Conservation (phyloP, 1,284 basidiomycete genomes). For the Ustilago esculenta region DNA sequence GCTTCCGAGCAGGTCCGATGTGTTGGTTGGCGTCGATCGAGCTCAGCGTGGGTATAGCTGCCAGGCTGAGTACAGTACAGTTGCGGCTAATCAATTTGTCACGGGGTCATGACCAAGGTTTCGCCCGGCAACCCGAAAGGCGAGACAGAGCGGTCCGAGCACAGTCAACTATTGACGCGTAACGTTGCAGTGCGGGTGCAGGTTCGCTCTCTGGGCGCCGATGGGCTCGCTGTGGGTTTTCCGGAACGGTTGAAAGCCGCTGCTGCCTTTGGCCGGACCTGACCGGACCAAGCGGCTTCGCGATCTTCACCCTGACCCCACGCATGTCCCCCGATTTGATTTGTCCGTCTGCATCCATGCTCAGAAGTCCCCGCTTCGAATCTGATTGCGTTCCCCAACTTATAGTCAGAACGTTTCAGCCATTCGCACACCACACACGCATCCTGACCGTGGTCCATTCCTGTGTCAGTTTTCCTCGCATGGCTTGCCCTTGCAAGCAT, state of each 20-base stretch:
- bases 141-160: constrained; percentile 19
- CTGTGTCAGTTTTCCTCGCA: too few relatives aligned
- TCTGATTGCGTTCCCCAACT: too few relatives aligned
- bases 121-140: constrained; percentile 2
- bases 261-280: constrained; percentile 14
- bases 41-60: not conserved
- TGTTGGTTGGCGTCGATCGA: constrained; percentile 5
- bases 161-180: constrained; percentile 7
- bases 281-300: constrained; percentile 29
- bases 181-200: too few relatives aligned
- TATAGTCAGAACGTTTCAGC: too few relatives aligned
- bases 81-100: constrained; percentile 25
- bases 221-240: constrained; percentile 38
- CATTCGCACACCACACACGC: too few relatives aligned
- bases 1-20: constrained; percentile 27
- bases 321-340: constrained; percentile 13
- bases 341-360: too few relatives aligned
- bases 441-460: too few relatives aligned
- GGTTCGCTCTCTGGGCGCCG: too few relatives aligned
- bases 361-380: too few relatives aligned
- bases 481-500: too few relatives aligned
- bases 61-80: too few relatives aligned
- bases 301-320: constrained; percentile 10
- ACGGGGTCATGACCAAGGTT: constrained; percentile 3
- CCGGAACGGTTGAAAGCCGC: constrained; percentile 33